Evolutionary conservation across 345 rosid genomes (phyloP).

Genomic region (sweet orange (Citrus sinensis)): DVS_A1.0 CM039163.1:44789501-44790000

Average conservation of each 20-base stretch:
- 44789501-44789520: no score
- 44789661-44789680: constrained; percentile 29
- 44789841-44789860: no score
- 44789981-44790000: constrained; percentile 50
- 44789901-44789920: constrained; percentile 60
- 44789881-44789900: constrained; percentile 55
- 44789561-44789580: constrained; percentile 30
- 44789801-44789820: no score
- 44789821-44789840: no score
- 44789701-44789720: constrained; percentile 15
- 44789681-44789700: constrained; percentile 26
- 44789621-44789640: constrained; percentile 25
- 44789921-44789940: constrained; percentile 91
- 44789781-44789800: not conserved
- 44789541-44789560: constrained; percentile 35
- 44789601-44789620: constrained; percentile 25
- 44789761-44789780: constrained; percentile 53
- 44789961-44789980: constrained; percentile 36
- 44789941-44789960: constrained; percentile 77
- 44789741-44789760: constrained; percentile 32
- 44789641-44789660: constrained; percentile 40
- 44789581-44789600: constrained; percentile 38
- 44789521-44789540: not conserved
- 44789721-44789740: constrained; percentile 36
- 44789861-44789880: constrained; percentile 63